These are phyloP conservation scores for Xylogone sp. DNA, from an alignment of 2,329 filamentous ascomycete species.

Conservation along the genomic window DNA sequence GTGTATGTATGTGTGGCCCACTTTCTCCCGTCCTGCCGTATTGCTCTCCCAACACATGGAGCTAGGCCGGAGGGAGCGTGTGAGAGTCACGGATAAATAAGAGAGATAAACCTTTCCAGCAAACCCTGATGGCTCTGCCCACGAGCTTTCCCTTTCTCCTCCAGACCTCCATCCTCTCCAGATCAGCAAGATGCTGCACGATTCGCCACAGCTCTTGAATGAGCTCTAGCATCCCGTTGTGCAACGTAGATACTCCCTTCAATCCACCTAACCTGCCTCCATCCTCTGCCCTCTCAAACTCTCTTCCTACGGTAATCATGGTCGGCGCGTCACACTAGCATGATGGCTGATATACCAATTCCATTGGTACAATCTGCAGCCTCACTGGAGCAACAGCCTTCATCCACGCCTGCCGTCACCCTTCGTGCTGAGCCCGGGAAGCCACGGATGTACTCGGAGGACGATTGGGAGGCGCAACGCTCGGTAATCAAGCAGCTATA, in stretches of 20 bases:
- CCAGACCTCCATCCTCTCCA: too few species aligned
- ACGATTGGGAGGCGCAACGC: conserved; percentile 5
- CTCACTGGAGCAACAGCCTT: not conserved
- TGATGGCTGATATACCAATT: not conserved
- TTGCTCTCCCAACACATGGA: too few species aligned
- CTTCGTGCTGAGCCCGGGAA: not conserved
- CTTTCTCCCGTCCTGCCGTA: too few species aligned
- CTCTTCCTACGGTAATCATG: not conserved
- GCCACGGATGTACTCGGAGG: conserved; percentile 1
- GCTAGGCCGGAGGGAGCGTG: too few species aligned
- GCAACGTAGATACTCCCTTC: not conserved
- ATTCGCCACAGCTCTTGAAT: not conserved
- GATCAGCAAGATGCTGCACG: not conserved
- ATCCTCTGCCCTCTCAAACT: not conserved
- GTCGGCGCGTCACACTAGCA: not conserved
- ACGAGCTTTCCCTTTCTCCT: too few species aligned
- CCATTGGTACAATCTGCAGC: not conserved
- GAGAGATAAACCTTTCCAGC: too few species aligned
- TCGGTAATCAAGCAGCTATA: conserved; percentile 4
- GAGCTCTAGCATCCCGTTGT: not conserved
- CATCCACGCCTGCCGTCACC: not conserved
- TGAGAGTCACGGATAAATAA: too few species aligned
- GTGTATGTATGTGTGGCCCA: too few species aligned
- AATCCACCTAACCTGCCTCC: not conserved
- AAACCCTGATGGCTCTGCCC: too few species aligned